Evolutionary conservation across 2,329 filamentous ascomycete genomes (phyloP).

Genomic region (Tolypocladium tropicale): DNA sequence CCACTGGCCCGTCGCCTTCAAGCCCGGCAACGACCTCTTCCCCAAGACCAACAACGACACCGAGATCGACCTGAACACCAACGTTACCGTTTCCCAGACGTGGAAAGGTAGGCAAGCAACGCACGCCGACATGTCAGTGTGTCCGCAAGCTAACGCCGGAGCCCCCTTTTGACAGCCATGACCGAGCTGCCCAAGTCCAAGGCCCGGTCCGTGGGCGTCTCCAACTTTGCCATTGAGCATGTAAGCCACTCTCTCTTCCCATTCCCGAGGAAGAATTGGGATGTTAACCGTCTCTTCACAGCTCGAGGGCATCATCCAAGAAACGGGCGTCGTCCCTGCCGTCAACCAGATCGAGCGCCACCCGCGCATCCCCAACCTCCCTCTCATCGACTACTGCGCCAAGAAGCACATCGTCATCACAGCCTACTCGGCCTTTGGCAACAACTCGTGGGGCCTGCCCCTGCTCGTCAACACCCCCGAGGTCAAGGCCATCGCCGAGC

Average conservation of each 20-base stretch:
- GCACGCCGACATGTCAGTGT: not conserved
- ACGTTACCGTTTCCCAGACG: constrained; percentile 29
- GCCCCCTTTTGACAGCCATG: constrained; percentile 24
- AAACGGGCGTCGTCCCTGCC: constrained; percentile 46
- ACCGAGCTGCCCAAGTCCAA: constrained; percentile 50
- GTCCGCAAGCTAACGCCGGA: not conserved
- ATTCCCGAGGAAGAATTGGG: not conserved
- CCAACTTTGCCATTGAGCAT: constrained; percentile 58
- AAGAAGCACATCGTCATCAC: constrained; percentile 55
- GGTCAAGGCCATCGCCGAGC: constrained; percentile 45
- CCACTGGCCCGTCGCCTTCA: constrained; percentile 49
- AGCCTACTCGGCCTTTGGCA: constrained; percentile 50
- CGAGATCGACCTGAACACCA: constrained; percentile 31
- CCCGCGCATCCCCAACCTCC: constrained; percentile 47
- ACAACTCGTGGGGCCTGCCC: constrained; percentile 31
- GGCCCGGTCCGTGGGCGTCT: constrained; percentile 59
- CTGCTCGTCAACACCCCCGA: constrained; percentile 48
- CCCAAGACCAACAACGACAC: constrained; percentile 26
- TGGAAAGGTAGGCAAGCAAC: constrained; percentile 26
- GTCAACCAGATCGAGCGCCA: constrained; percentile 63
- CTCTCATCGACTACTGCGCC: constrained; percentile 49
- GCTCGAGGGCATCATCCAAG: constrained; percentile 45
- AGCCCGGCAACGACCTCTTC: constrained; percentile 30
- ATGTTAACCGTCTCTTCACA: constrained; percentile 8
- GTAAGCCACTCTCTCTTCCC: constrained; percentile 11